Conservation (phyloP, 2,329 filamentous ascomycete species). For the Raffaelea ambrosiae region DNA sequence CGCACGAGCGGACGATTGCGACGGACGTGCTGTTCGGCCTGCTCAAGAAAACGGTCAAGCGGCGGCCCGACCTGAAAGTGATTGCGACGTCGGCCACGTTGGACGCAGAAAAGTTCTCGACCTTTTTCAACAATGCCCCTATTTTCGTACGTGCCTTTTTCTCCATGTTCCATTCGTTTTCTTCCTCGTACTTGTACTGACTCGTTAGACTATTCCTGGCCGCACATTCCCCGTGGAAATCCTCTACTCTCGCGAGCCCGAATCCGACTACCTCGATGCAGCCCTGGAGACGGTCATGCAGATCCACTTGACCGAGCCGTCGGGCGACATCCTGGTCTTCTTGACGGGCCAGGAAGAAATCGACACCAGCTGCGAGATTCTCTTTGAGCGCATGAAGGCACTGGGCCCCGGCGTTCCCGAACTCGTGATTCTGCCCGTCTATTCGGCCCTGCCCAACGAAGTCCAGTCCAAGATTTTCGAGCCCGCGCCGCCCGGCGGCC, state of each 20-base stretch:
- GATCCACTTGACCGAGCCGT: constrained; percentile 86
- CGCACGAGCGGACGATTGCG: constrained; percentile 90
- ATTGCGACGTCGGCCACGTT: constrained; percentile 96
- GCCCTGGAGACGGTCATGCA: constrained; percentile 97
- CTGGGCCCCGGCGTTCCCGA: constrained; percentile 86
- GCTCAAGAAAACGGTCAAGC: constrained; percentile 84
- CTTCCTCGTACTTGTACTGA: not conserved
- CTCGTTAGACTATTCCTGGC: constrained; percentile 66
- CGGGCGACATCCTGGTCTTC: constrained; percentile 93
- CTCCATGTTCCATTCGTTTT: not conserved
- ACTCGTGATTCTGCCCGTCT: constrained; percentile 89
- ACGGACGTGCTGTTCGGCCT: constrained; percentile 93
- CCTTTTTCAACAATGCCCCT: constrained; percentile 91
- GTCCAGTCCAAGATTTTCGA: constrained; percentile 95
- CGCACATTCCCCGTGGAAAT: constrained; percentile 93
- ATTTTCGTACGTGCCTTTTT: constrained; percentile 51
- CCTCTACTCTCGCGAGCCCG: constrained; percentile 89
- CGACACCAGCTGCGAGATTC: constrained; percentile 81
- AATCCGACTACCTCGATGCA: constrained; percentile 90
- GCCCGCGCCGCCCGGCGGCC: constrained; percentile 71
- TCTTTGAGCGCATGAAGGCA: constrained; percentile 94
- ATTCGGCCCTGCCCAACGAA: constrained; percentile 85
- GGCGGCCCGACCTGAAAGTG: constrained; percentile 79
- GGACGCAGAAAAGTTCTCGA: constrained; percentile 94
- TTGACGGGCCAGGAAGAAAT: constrained; percentile 97